phyloP scores from a whole-genome alignment of 257 asterid species.

The Rhazya stricta region DNA sequence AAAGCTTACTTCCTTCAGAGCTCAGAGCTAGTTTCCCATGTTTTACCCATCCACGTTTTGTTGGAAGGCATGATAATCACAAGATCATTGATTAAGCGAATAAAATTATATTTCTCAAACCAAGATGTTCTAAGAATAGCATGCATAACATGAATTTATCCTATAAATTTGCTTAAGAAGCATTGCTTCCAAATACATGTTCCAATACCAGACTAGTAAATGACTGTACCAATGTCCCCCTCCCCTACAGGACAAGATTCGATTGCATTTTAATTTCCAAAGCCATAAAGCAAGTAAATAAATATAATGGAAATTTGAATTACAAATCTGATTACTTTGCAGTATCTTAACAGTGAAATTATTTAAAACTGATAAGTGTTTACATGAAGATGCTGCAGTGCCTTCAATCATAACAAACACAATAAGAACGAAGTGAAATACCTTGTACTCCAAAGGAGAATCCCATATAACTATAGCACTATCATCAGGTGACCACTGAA shows the following conservation, averaged over 20 bases:
- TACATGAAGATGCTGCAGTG: not conserved
- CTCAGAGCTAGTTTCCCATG: not conserved
- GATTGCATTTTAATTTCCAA: not conserved
- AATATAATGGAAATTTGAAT: not conserved
- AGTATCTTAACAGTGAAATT: not conserved
- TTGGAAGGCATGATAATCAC: not conserved
- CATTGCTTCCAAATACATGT: not conserved
- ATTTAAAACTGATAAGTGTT: not conserved
- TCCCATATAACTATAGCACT: slow-evolving; percentile 98
- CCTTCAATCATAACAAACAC: not conserved
- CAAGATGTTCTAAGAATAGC: not conserved
- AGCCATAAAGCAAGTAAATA: not conserved
- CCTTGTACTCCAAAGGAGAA: slow-evolving; percentile 94
- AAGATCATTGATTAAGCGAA: not conserved
- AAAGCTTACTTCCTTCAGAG: not conserved
- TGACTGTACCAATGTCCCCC: not conserved
- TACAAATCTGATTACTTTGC: not conserved
- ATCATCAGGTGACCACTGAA: slow-evolving; percentile 98
- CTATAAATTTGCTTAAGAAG: not conserved
- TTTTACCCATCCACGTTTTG: not conserved
- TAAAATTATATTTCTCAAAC: not conserved
- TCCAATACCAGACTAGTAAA: not conserved
- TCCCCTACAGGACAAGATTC: not conserved
- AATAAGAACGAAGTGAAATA: slow-evolving; percentile 16
- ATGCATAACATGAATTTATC: not conserved